Conservation (phyloP, 352 stramenopile genomes). For the Blastocystis sp. region DNA sequence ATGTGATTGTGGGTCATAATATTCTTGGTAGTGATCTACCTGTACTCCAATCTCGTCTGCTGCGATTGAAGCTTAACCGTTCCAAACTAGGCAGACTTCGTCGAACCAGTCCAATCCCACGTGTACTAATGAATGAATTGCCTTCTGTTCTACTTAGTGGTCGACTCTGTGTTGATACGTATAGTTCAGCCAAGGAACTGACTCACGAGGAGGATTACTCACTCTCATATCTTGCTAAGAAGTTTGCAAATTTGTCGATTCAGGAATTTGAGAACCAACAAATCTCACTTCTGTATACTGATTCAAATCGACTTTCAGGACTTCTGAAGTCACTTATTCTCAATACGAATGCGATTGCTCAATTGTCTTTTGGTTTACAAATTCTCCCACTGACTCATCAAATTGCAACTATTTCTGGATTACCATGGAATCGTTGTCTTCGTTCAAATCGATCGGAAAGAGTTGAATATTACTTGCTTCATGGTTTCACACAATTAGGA, state of each 20-base stretch:
- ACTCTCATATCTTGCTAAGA: slow-evolving; percentile 83
- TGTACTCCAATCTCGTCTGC: slow-evolving; percentile 86
- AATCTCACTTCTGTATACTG: slow-evolving; percentile 83
- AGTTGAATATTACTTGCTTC: slow-evolving; percentile 97
- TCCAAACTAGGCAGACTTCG: slow-evolving; percentile 75
- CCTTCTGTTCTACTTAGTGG: slow-evolving; percentile 77
- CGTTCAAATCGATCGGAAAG: slow-evolving; percentile 92
- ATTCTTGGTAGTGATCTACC: slow-evolving; percentile 93
- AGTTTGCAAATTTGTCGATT: slow-evolving; percentile 80
- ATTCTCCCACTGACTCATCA: slow-evolving; percentile 95
- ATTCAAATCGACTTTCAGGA: slow-evolving; percentile 89
- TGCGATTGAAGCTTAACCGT: slow-evolving; percentile 79
- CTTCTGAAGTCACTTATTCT: background rate
- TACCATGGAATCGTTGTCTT: slow-evolving; percentile 90
- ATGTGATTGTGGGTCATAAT: slow-evolving; percentile 96
- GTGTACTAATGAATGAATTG: slow-evolving; percentile 68
- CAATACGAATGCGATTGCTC: slow-evolving; percentile 48
- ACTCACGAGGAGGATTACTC: slow-evolving; percentile 95
- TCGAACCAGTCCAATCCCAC: slow-evolving; percentile 68
- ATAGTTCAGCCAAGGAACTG: slow-evolving; percentile 90
- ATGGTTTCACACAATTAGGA: slow-evolving; percentile 93
- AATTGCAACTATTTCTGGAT: slow-evolving; percentile 92
- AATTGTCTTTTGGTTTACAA: slow-evolving; percentile 92
- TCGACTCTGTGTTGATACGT: slow-evolving; percentile 92
- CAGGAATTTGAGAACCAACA: slow-evolving; percentile 77